Percentiles rank a stretch among this genome's conserved stretches.
phyloP scores from a whole-genome alignment of 768 basidiomycete species.

The Suillus brevipes region DNA sequence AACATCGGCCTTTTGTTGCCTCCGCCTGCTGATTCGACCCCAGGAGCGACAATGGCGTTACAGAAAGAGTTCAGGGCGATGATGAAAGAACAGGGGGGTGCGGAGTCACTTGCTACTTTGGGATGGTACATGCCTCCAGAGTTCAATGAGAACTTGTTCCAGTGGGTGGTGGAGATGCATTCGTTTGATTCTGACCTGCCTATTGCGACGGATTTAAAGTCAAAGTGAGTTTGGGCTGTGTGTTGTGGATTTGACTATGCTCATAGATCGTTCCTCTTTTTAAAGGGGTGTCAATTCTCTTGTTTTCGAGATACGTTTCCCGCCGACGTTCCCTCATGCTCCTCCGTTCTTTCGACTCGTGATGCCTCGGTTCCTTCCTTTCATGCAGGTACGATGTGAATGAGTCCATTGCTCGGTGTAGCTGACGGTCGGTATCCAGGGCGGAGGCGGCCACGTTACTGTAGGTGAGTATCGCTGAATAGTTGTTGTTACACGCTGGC shows the following conservation, averaged over 20 bases:
- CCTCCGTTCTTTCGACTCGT: slow-evolving; percentile 80
- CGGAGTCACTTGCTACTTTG: slow-evolving; percentile 40
- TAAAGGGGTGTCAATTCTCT: slow-evolving; percentile 59
- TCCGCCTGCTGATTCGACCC: slow-evolving; percentile 58
- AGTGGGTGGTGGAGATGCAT: slow-evolving; percentile 75
- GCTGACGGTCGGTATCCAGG: slow-evolving; percentile 26
- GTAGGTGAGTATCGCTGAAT: slow-evolving; percentile 40
- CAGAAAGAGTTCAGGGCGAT: slow-evolving; percentile 62
- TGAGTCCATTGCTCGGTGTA: not conserved
- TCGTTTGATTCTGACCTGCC: slow-evolving; percentile 64
- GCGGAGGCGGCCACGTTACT: slow-evolving; percentile 71
- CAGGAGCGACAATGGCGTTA: slow-evolving; percentile 55
- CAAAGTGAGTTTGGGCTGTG: slow-evolving; percentile 34
- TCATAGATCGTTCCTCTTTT: not conserved
- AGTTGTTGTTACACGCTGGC: not conserved
- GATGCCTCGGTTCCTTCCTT: slow-evolving; percentile 70
- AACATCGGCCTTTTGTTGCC: slow-evolving; percentile 52
- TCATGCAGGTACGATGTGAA: slow-evolving; percentile 42
- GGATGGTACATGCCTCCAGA: slow-evolving; percentile 75
- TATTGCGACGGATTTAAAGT: slow-evolving; percentile 58
- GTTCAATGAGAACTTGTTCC: slow-evolving; percentile 67
- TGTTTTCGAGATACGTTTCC: slow-evolving; percentile 73
- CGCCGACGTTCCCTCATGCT: slow-evolving; percentile 60
- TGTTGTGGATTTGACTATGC: not conserved
- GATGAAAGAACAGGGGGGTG: slow-evolving; percentile 57